Percentiles rank a stretch among this genome's conserved stretches.
Conservation (phyloP, 345 rosid genomes). For the Ceriops zippeliana region DNA sequence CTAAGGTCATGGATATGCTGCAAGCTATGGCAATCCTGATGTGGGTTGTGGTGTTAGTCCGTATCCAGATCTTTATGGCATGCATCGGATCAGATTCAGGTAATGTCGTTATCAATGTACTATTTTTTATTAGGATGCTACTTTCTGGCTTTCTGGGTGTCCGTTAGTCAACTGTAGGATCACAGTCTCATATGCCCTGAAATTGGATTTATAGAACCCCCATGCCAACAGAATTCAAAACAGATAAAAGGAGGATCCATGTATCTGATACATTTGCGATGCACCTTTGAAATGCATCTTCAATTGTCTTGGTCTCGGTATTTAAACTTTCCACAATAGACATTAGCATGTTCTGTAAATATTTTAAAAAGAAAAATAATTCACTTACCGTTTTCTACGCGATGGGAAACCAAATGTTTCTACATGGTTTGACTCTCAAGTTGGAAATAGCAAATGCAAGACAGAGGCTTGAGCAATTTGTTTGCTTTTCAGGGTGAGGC, state of each 20-base stretch:
- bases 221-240: too few species aligned
- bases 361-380: too few species aligned
- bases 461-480: background rate
- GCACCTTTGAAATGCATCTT: too few species aligned
- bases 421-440: background rate
- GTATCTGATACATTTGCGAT: too few species aligned
- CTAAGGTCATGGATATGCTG: constrained; percentile 41
- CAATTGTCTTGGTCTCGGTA: too few species aligned
- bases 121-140: background rate
- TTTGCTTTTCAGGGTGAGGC: constrained; percentile 23
- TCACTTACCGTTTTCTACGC: background rate
- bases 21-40: constrained; percentile 43
- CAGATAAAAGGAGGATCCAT: too few species aligned
- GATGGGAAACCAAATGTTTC: background rate
- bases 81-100: constrained; percentile 53
- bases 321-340: too few species aligned
- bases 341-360: too few species aligned
- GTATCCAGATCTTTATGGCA: constrained; percentile 33
- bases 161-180: background rate
- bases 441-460: background rate
- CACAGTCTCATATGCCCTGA: background rate
- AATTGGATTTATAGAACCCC: too few species aligned
- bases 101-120: background rate
- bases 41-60: constrained; percentile 32
- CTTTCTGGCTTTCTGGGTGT: too few species aligned